phyloP scores from a whole-genome alignment of 2,329 filamentous ascomycete species.

The Thermoascus crustaceus region DNA sequence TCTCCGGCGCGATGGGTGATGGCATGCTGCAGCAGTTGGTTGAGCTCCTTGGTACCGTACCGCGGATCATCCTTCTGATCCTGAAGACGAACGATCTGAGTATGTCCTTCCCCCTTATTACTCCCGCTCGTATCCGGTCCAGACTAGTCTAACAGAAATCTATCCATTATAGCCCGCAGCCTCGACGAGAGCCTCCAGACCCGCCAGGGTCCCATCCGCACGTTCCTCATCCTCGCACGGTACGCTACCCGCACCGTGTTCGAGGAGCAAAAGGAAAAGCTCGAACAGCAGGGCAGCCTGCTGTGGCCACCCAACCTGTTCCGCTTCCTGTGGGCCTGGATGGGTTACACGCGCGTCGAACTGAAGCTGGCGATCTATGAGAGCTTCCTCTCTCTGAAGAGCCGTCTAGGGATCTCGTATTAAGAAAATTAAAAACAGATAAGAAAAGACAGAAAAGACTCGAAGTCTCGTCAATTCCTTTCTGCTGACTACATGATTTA shows the following conservation, averaged over 20 bases:
- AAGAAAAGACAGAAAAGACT: too few species aligned
- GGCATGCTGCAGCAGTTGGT: constrained; percentile 84
- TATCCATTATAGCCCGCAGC: constrained; percentile 53
- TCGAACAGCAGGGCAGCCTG: constrained; percentile 41
- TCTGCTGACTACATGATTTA: too few species aligned
- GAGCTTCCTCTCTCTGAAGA: constrained; percentile 44
- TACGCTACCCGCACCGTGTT: constrained; percentile 57
- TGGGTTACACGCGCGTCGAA: constrained; percentile 48
- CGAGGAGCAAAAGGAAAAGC: constrained; percentile 49
- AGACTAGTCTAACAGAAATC: constrained; percentile 2
- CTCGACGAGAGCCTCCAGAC: constrained; percentile 71
- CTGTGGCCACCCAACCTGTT: constrained; percentile 46
- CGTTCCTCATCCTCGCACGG: constrained; percentile 56
- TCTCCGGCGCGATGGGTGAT: constrained; percentile 74
- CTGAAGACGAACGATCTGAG: constrained; percentile 96
- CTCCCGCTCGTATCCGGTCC: too few species aligned
- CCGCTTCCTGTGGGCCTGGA: constrained; percentile 45
- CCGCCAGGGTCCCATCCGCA: constrained; percentile 51
- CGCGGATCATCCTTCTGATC: constrained; percentile 85
- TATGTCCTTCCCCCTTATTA: constrained; percentile 21
- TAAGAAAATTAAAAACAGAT: too few species aligned
- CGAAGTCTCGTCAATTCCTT: too few species aligned
- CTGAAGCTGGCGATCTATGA: constrained; percentile 53
- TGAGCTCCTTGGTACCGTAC: constrained; percentile 77
- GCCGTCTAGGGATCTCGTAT: constrained; percentile 34